Conservation (phyloP, 2,329 filamentous ascomycete genomes). For the Nemania sp. region DNA sequence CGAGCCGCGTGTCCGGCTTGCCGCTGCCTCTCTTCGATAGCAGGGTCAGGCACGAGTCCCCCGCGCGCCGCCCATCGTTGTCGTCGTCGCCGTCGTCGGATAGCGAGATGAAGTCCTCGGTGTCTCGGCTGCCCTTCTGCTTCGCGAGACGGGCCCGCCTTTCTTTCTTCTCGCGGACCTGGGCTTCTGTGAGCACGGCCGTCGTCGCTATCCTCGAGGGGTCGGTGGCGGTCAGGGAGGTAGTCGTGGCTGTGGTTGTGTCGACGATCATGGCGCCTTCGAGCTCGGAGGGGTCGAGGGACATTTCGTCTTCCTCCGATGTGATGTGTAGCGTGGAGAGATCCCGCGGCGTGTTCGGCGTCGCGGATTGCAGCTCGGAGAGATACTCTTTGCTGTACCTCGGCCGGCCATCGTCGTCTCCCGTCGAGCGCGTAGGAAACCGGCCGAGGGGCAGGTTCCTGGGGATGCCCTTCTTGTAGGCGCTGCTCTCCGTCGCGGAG, state of each 20-base stretch:
- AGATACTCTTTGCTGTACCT: constrained; percentile 87
- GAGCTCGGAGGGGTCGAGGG: constrained; percentile 62
- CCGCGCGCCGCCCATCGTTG: constrained; percentile 39
- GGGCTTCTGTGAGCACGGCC: constrained; percentile 76
- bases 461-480: constrained; percentile 57
- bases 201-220: constrained; percentile 36
- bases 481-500: constrained; percentile 69
- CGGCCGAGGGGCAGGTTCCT: constrained; percentile 49
- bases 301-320: constrained; percentile 54
- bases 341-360: constrained; percentile 78
- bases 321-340: constrained; percentile 50
- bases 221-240: constrained; percentile 41
- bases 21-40: constrained; percentile 43
- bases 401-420: constrained; percentile 70
- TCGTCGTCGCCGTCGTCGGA: constrained; percentile 54
- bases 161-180: constrained; percentile 90
- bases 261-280: constrained; percentile 70
- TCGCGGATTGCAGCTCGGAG: constrained; percentile 82
- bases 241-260: constrained; percentile 45
- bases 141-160: constrained; percentile 79
- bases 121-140: constrained; percentile 50
- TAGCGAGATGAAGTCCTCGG: constrained; percentile 67
- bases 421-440: constrained; percentile 61
- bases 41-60: constrained; percentile 40
- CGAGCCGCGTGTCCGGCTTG: constrained; percentile 69